Conservation (phyloP, 2,329 filamentous ascomycete species). For the Claviceps sp. region DNA sequence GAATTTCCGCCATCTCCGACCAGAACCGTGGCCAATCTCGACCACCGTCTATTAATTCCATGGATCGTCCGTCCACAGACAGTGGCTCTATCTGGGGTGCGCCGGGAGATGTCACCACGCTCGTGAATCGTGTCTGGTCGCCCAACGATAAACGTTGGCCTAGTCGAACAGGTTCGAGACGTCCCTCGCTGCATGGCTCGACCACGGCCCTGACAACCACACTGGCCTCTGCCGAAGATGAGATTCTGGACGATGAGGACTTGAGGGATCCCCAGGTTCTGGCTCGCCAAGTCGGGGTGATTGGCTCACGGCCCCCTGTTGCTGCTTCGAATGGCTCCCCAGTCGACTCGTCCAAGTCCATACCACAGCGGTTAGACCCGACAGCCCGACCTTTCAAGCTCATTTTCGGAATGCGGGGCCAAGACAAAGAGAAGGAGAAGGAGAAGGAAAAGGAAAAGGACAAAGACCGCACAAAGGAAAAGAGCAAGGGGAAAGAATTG, state of each 20-base stretch:
- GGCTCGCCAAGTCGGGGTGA: constrained; percentile 51
- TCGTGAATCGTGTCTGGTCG: constrained; percentile 53
- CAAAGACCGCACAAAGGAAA: constrained; percentile 21
- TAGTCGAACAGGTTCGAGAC: constrained; percentile 59
- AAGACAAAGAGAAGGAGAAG: constrained; percentile 16
- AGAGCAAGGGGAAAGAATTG: constrained; percentile 24
- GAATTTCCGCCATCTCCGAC: constrained; percentile 35
- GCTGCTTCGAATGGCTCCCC: constrained; percentile 3
- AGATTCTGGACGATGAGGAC: constrained; percentile 46
- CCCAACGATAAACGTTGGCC: constrained; percentile 36
- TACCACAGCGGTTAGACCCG: constrained; percentile 62
- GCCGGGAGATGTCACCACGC: constrained; percentile 28
- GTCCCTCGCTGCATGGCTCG: constrained; percentile 70
- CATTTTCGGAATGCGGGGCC: constrained; percentile 38
- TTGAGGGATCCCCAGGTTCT: constrained; percentile 37
- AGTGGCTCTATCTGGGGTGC: constrained; percentile 63
- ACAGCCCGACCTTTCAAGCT: constrained; percentile 78
- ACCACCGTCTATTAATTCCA: constrained; percentile 55
- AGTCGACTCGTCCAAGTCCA: constrained; percentile 19
- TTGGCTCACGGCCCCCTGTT: constrained; percentile 60
- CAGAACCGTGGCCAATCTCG: constrained; percentile 47
- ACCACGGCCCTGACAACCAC: constrained; percentile 49
- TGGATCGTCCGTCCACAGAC: constrained; percentile 64
- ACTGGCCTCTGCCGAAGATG: constrained; percentile 49
- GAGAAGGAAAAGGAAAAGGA: constrained; percentile 8